Evolutionary conservation across 352 stramenopile species (phyloP).

Genomic region (Phytophthora sp.): DNA sequence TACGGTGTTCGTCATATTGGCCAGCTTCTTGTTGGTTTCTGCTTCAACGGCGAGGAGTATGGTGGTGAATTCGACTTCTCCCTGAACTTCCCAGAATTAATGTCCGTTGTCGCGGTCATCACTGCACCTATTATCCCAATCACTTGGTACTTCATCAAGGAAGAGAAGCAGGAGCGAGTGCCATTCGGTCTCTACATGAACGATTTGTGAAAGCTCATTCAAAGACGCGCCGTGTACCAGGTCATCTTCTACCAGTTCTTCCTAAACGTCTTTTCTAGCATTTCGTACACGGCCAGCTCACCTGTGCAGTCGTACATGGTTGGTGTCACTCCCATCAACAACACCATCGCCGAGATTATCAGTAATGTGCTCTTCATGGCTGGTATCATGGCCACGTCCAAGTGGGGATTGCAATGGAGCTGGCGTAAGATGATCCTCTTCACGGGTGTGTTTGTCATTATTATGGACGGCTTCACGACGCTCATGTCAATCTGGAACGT

Average conservation of each 20-base stretch:
- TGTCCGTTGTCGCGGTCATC: constrained; percentile 18
- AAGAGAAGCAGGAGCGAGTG: constrained; percentile 29
- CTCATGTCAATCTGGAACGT: constrained; percentile 44
- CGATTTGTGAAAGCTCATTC: constrained; percentile 37
- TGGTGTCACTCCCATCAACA: constrained; percentile 31
- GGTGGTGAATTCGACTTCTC: constrained; percentile 28
- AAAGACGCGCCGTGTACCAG: constrained; percentile 43
- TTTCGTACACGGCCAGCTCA: constrained; percentile 24
- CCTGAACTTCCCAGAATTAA: constrained; percentile 26
- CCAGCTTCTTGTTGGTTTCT: constrained; percentile 20
- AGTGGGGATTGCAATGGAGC: constrained; percentile 42
- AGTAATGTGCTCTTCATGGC: constrained; percentile 29
- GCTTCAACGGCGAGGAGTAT: constrained; percentile 35
- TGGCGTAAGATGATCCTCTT: constrained; percentile 37
- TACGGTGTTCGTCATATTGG: constrained; percentile 30
- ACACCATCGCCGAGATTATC: constrained; percentile 28
- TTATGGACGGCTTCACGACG: constrained; percentile 31
- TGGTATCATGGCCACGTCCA: constrained; percentile 28
- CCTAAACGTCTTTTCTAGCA: constrained; percentile 30
- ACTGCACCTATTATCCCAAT: constrained; percentile 16
- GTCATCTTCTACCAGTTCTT: constrained; percentile 47
- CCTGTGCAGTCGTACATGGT: constrained; percentile 36
- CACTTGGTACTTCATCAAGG: constrained; percentile 42
- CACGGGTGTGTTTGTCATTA: constrained; percentile 19
- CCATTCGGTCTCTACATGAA: constrained; percentile 31